A percentile compares a stretch with the other conserved stretches of the same genome.
These are phyloP conservation scores for Telfairia occidentalis DNA, from an alignment of 331 rosid species.

Conservation along the genomic window DNA sequence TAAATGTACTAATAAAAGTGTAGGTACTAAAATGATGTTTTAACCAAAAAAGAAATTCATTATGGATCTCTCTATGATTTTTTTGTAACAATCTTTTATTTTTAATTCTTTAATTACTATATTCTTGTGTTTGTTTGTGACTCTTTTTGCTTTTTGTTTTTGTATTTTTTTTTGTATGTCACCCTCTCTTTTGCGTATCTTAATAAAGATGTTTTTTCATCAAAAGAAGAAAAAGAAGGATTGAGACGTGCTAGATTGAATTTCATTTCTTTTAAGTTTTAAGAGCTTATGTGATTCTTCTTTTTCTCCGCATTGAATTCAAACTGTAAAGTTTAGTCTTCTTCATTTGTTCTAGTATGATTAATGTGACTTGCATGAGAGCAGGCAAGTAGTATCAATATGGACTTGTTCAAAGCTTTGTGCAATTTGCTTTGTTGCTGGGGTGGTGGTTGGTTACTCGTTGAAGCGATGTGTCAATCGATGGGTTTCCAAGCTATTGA, in stretches of 20 bases:
- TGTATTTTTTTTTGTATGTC: background rate
- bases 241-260: background rate
- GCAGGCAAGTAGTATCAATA: slow-evolving; percentile 7
- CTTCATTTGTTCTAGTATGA: background rate
- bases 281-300: background rate
- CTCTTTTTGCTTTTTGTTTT: too few species aligned
- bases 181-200: background rate
- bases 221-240: background rate
- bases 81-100: background rate
- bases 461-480: slow-evolving; percentile 8
- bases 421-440: slow-evolving; percentile 11
- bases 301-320: background rate
- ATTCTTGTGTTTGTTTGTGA: background rate
- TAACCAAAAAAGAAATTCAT: too few species aligned
- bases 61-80: background rate
- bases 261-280: background rate
- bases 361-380: background rate
- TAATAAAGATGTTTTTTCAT: background rate
- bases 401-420: slow-evolving; percentile 15
- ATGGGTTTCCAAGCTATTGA: slow-evolving; percentile 13
- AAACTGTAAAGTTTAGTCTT: background rate
- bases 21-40: too few species aligned
- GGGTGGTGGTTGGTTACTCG: slow-evolving; percentile 13
- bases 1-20: too few species aligned
- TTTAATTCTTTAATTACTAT: background rate